Evolutionary conservation across 176 grass and related monocot genomes (phyloP), one percentile per base, ranked within the genome.

Genomic region (Microstegium vimineum): DNA sequence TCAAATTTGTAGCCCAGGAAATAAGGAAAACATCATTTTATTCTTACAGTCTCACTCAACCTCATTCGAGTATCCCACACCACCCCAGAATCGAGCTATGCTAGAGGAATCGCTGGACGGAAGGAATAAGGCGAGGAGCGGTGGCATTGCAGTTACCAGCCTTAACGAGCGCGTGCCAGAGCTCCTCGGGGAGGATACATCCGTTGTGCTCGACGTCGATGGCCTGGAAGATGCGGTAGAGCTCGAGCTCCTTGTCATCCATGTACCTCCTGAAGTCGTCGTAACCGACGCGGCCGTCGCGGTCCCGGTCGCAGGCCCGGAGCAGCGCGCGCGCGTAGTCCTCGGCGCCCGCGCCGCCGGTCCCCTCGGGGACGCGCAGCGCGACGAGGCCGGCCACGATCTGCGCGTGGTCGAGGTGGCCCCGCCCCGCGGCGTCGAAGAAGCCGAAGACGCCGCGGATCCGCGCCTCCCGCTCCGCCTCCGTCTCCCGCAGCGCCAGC

Each of bases 181-280:
- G 86, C 81, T 97, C 94, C 81, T 97, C 94, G 0, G 94, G 94
- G 8, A 97, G 83, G 62, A 97, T 97, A 81, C 94, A 97, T 3
- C 94, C 94, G 69, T 91, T 97, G 73, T 93, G 94, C 84, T 97
- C 94, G n/a, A 97, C 91, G 76, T 97, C 94, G 25, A 97, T 97
- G 23, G 94, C 94, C 84, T 93, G 91, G 80, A 97, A 97, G 43
- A 97, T 97, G 40, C 89, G 87, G 64, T 97, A 93, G 69, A 97
- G 87, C 69, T 97, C 91, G 74, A 97, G 86, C 84, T 97, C 94
- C 84, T 97, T 93, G 85, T 87, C 89, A 66, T 97, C 90, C 86
- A 97, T 93, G 79, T 97, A 93, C 52, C 76, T 74, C 26, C 84
- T 87, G 85, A 97, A 97, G 72, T 97, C 94, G 26, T 89, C 79